Evolutionary conservation across 2,329 filamentous ascomycete genomes (phyloP), one percentile per base, ranked within the genome.

Genomic region (Penicillium brevicompactum): DNA sequence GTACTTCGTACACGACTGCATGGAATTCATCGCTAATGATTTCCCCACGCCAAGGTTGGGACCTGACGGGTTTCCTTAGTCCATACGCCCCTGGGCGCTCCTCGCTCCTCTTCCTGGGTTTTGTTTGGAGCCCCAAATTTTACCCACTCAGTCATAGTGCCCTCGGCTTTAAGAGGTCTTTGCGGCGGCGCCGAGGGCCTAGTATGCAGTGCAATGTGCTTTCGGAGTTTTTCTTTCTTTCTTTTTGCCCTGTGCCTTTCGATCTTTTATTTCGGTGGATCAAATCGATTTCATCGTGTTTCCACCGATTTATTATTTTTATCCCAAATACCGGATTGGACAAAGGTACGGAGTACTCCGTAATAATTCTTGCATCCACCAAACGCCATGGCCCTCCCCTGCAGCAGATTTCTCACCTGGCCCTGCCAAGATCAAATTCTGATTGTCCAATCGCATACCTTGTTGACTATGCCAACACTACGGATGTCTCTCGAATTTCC

Each of bases 191-290:
- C 34, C 34, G 13, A 16, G 18, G 7, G 13, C 49, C 22, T 11
- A 21, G 10, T 34, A 42, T 42, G 30, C 37, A 37, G 14, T 30
- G 22, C 24, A 32, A 48, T 38, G 32, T 52, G 44, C 14, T 41
- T 21, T 49, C 58, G 48, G 60, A 38, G 31, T 18, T 40, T 59
- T 52, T 56, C 46, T 16, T 50, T 46, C n/a, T 4, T 59, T 51
- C 54, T 46, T 16, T 50, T 49, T 18, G 6, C 16, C 27, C 21
- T 13, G 1, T 27, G 24, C 24, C 5, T 27, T 27, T 6, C 8
- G 24, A 8, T 27, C 24, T 4, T 8, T 6, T 27, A 27, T 27
- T 27, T 27, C 24, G 24, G 8, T 27, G 5, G 24, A 14, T 13
- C 27, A 7, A 38, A 46, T 44, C 11, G 16, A 27, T 14, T 43